Base-by-base conservation (phyloP, 768 basidiomycete species). In the Amanita thiersii region DNA sequence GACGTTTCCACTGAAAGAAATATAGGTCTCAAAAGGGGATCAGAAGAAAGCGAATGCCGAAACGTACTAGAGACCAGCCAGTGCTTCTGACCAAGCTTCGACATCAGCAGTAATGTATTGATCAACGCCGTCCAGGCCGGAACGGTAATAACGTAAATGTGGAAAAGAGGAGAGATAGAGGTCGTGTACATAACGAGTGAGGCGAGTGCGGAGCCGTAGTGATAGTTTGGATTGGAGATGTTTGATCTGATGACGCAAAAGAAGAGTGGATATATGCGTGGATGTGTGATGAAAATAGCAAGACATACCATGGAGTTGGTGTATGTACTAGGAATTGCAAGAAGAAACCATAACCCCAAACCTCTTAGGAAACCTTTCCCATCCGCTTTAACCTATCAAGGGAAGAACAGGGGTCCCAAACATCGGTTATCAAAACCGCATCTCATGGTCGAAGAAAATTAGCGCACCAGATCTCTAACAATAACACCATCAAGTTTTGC, bases 61-160 rank as follows among this genome's bases (percentile, higher is more conserved):
- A 2, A 72, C 89, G 49, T 45, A 91, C 91, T 97, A 97, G 26
- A 97, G 69, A 0, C 84, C 84, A 3, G 89, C 71, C 20, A 97
- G 71, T 0, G 85, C 75, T 39, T 90, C 88, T 35, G 86, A 80
- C 76, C 93, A 98, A 1, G 85, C 72, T 29, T 86, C 83, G 12
- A 98, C 77, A 55, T 98, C 94, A 9, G 89, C 83, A 1, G 94
- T 96, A 50, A 97, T 79, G 56, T 90, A 92, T 60, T 94, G 91
- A 51, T 92, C 91, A 15, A 89, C 72, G 3, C 85, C 85, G 19
- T 89, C 86, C 10, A 78, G 68, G 4, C 69, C 65, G 6, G 69
- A 56, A 34, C 73, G 69, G 56, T 85, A 84, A 54, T 89, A 89
- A 8, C 83, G 73, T 19, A 88, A 62, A 44, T 86, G 59, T 3